phyloP scores from a whole-genome alignment of 257 asterid genomes.

The Forsythia viridissima region DNA sequence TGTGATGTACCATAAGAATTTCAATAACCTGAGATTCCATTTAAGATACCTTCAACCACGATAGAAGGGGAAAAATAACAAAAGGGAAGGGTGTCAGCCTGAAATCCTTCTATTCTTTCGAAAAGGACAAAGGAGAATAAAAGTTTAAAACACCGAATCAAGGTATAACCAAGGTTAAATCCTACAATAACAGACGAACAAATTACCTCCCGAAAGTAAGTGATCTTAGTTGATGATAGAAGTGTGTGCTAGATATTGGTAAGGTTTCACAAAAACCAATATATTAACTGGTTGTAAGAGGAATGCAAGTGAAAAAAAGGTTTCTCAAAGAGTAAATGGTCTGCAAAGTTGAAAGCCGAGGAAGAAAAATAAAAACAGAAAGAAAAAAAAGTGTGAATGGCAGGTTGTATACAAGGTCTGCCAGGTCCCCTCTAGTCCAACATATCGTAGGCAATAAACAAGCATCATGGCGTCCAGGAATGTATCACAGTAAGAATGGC shows the following conservation, averaged over 20 bases:
- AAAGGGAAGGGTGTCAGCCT: neutral
- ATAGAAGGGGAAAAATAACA: neutral
- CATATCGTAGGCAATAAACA: neutral
- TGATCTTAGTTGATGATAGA: neutral
- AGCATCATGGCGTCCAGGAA: neutral
- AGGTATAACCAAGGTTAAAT: neutral
- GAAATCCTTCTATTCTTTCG: neutral
- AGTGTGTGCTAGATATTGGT: neutral
- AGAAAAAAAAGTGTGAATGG: neutral
- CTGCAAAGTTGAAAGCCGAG: neutral
- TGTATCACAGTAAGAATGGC: slow-evolving; percentile 1
- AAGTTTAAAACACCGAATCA: neutral
- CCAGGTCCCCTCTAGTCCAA: neutral
- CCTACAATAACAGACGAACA: neutral
- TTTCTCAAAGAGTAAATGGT: slow-evolving; percentile 10
- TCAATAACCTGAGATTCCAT: neutral
- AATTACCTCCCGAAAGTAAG: neutral
- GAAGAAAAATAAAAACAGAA: neutral
- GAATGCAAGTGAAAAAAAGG: slow-evolving; percentile 13
- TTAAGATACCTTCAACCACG: neutral
- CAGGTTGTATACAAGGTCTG: neutral
- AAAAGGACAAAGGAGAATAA: neutral
- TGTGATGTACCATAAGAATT: neutral
- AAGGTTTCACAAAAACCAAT: neutral
- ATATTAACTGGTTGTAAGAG: neutral